Percentiles rank a stretch among this genome's conserved stretches.
Conservation (phyloP, 768 basidiomycete genomes). For the Suillus subluteus region DNA sequence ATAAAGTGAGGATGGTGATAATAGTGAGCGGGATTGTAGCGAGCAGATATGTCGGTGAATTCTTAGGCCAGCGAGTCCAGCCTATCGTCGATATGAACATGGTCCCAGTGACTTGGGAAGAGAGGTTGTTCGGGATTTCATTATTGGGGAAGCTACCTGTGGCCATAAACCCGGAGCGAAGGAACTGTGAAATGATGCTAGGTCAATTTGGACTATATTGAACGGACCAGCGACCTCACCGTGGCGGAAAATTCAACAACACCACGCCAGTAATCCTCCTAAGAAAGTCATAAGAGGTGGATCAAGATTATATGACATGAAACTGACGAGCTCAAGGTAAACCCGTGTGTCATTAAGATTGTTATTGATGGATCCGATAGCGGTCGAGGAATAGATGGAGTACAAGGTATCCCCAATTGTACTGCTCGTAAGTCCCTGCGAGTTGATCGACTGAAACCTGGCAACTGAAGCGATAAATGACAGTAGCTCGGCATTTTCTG, state of each 20-base stretch:
- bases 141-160: neutral
- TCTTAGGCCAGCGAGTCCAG: slow-evolving; percentile 10
- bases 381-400: slow-evolving; percentile 12
- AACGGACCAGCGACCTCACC: neutral
- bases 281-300: neutral
- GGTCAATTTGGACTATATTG: neutral
- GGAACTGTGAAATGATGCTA: slow-evolving; percentile 1
- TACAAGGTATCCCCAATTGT: slow-evolving; percentile 23
- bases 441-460: slow-evolving; percentile 12
- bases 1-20: neutral
- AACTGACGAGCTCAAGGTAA: slow-evolving; percentile 2
- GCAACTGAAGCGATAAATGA: slow-evolving; percentile 17
- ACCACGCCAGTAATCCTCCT: slow-evolving; percentile 15
- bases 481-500: slow-evolving; percentile 12
- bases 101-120: slow-evolving; percentile 3
- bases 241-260: slow-evolving; percentile 13
- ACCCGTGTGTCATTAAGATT: neutral
- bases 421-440: slow-evolving; percentile 21
- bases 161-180: slow-evolving; percentile 10
- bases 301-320: neutral
- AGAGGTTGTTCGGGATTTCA: slow-evolving; percentile 5
- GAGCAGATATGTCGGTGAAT: slow-evolving; percentile 6
- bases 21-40: slow-evolving; percentile 4
- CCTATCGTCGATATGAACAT: slow-evolving; percentile 13
- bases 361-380: neutral